Conservation (phyloP, 148 eudicot species). For the Bassia scoparia region DNA sequence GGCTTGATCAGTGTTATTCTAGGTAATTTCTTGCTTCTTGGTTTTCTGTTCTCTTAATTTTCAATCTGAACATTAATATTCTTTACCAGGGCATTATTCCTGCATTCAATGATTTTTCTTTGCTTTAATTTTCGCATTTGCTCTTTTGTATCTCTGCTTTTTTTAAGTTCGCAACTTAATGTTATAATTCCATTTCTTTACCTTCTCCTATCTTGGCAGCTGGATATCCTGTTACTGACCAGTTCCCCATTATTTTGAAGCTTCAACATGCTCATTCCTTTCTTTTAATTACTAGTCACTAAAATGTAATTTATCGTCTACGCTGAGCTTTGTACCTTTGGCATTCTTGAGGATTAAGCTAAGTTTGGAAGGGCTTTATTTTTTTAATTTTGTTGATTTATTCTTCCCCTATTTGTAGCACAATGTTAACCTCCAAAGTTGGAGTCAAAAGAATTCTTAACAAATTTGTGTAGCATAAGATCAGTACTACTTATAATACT, state of each 20-base stretch:
- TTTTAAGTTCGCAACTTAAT: not conserved
- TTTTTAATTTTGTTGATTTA: not conserved
- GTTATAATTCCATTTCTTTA: not conserved
- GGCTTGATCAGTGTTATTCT: conserved; percentile 80
- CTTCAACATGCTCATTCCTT: not conserved
- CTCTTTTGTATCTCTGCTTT: not conserved
- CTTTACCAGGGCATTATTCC: not conserved
- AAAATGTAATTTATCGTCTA: not conserved
- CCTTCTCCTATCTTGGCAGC: not conserved
- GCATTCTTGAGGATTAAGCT: not conserved
- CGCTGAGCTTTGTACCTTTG: not conserved
- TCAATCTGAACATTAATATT: not conserved
- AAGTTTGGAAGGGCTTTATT: too few relatives aligned
- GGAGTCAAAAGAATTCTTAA: not conserved
- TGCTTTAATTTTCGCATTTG: not conserved
- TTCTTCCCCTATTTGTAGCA: not conserved
- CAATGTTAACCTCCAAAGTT: not conserved
- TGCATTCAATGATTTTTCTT: not conserved
- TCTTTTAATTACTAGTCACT: not conserved
- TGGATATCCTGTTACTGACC: not conserved
- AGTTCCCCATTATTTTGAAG: not conserved
- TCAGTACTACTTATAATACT: too few relatives aligned
- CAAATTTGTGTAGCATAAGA: too few relatives aligned
- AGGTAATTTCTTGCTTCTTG: conserved; percentile 38
- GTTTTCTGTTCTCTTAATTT: not conserved